A percentile compares a stretch with the other conserved stretches of the same genome.
Evolutionary conservation across 2,329 filamentous ascomycete species (phyloP).

Genomic region (Didymella sp.): DNA sequence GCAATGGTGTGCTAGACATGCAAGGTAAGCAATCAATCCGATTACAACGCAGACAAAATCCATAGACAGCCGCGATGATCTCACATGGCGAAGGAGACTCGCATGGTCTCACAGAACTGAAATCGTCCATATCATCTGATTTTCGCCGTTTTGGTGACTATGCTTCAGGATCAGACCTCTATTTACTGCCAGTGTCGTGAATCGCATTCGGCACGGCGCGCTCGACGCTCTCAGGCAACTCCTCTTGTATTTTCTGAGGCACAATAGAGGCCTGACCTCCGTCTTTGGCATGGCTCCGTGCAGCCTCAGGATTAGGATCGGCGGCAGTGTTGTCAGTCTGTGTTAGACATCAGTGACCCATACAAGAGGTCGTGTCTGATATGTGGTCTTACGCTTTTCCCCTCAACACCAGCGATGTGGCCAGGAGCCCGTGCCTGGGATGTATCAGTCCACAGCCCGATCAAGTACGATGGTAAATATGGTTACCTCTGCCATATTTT

Average conservation of each 20-base stretch:
- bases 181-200: constrained; percentile 48
- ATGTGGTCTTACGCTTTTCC: constrained; percentile 4
- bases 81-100: too few species aligned
- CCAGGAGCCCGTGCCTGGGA: constrained; percentile 4
- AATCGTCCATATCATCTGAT: too few species aligned
- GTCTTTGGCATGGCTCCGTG: constrained; percentile 50
- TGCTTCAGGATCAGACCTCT: too few species aligned
- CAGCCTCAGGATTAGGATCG: constrained; percentile 38
- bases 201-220: constrained; percentile 53
- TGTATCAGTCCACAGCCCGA: not conserved
- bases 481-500: constrained; percentile 32
- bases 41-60: too few species aligned
- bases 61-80: too few species aligned
- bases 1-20: too few species aligned
- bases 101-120: too few species aligned
- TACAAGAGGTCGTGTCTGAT: not conserved
- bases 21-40: too few species aligned
- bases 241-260: constrained; percentile 53
- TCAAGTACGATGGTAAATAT: fast-evolving
- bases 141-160: too few species aligned
- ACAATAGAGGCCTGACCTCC: constrained; percentile 50
- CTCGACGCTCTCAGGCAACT: constrained; percentile 54
- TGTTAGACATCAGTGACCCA: not conserved
- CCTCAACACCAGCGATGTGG: constrained; percentile 8
- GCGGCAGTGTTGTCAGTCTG: constrained; percentile 47